Percentiles rank a stretch among this genome's conserved stretches.
Evolutionary conservation across 208 protist genomes (phyloP).

Genomic region (Lotmaria passim): DNA sequence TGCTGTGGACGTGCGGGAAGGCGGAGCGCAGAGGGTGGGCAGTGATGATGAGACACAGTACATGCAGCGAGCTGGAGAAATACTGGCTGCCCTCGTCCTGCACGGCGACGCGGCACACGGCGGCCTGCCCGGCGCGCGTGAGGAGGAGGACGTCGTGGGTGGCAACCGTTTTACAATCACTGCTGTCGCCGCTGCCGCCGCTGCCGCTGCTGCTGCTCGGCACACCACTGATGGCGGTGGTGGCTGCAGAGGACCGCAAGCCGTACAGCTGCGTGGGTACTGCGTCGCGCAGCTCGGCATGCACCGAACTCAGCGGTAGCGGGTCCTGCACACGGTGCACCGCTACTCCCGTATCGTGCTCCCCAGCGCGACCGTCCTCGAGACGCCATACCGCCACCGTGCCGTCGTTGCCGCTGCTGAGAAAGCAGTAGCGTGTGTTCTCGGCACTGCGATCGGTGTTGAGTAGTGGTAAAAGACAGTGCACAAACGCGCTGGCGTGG

Average conservation of each 20-base stretch:
- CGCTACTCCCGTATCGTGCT: neutral
- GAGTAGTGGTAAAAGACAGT: conserved; percentile 49
- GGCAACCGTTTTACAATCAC: neutral
- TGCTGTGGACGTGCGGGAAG: conserved; percentile 30
- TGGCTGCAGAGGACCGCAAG: conserved; percentile 6
- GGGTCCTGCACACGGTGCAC: conserved; percentile 28
- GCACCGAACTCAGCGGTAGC: conserved; percentile 15
- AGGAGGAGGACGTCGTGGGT: conserved; percentile 43
- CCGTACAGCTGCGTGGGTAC: conserved; percentile 37
- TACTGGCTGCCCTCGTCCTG: conserved; percentile 33
- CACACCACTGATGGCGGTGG: neutral
- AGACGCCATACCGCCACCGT: conserved; percentile 65
- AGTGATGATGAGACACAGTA: conserved; percentile 41
- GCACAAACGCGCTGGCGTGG: conserved; percentile 65
- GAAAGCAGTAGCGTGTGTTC: conserved; percentile 22
- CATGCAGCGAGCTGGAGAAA: conserved; percentile 10
- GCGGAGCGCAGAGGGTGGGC: conserved; percentile 34
- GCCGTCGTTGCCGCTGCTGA: conserved; percentile 78
- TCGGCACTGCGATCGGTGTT: neutral
- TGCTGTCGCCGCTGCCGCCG: too few species aligned
- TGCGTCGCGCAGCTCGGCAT: conserved; percentile 35
- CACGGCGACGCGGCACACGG: conserved; percentile 34
- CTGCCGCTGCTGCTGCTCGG: neutral
- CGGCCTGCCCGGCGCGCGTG: conserved; percentile 33
- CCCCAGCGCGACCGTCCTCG: conserved; percentile 8